Base-by-base conservation (phyloP, 331 rosid genomes). In the Phaseolus coccineus region DNA sequence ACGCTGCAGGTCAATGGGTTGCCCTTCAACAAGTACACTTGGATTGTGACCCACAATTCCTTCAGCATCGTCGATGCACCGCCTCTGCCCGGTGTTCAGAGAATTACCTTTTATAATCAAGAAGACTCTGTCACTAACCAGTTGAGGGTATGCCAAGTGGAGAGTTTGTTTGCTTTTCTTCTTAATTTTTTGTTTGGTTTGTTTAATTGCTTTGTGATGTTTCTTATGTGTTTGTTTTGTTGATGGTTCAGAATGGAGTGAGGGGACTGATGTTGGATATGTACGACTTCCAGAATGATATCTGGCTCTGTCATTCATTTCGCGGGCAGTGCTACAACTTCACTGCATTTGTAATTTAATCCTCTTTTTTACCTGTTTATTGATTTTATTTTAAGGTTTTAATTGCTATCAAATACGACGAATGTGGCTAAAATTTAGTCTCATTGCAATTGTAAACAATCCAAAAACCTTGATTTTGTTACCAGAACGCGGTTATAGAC, bases 291-390 rank as follows among this genome's bases (percentile, higher is more conserved):
- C 81, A 86, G 84, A 86, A 93, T 42, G 97, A 96, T 89, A 91
- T 96, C 85, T 96, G 99, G 99, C 98, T 96, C 77, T 93, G 99
- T 80, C 99, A 96, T 88, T 96, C 99, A 2, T 93, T 96, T 84
- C 84, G 66, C 19, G 97, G 99, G 74, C 94, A 93, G 88, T 96
- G 99, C 86, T 96, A 63, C 93, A 96, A 96, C 96, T 89, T 93
- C 97, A 96, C 99, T 44, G 99, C 99, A 28, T 96, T 96, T 86
- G 99, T 96, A 96, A 91, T 77, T 70, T 77, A 35, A 33, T 46
- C 11, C 72, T 77, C 71, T 53, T 46, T 65, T 14, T 35, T 40
- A 4, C 13, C 1, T 52, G 51, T 22, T 31, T 6, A 7, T 72
- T 78, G 46, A 28, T 66, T 64, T 87, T 62, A 14, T 25, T 16